phyloP scores from a whole-genome alignment of 345 rosid genomes.

The Salix dunnii region DNA sequence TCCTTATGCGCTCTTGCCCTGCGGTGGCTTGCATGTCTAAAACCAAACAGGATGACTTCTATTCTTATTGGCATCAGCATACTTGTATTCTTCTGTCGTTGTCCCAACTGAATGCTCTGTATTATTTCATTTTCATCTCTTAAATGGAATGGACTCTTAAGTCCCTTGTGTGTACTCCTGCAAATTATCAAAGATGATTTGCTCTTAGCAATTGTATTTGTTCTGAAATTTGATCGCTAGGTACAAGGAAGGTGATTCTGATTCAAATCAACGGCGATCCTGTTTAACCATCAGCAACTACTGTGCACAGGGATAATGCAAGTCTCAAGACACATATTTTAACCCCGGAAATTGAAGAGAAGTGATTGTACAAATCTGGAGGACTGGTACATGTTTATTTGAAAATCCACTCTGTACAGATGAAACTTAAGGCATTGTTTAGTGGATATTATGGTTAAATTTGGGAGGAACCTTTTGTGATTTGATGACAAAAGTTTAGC shows the following conservation, averaged over 20 bases:
- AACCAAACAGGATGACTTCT: not conserved
- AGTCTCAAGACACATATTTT: slow-evolving; percentile 1
- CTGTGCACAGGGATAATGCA: slow-evolving; percentile 94
- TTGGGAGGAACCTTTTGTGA: no score
- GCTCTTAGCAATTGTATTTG: slow-evolving; percentile 4
- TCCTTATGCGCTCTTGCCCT: not conserved
- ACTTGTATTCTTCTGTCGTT: not conserved
- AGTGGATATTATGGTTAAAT: no score
- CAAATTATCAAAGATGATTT: not conserved
- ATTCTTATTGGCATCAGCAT: not conserved
- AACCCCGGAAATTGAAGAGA: not conserved
- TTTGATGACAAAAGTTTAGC: no score
- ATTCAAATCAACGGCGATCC: slow-evolving; percentile 79
- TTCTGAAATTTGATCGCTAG: slow-evolving; percentile 34
- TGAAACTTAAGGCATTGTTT: not conserved
- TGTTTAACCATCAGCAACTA: slow-evolving; percentile 90
- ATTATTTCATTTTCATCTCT: not conserved
- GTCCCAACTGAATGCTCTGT: not conserved
- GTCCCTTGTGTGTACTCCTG: not conserved
- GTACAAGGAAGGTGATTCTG: slow-evolving; percentile 79
- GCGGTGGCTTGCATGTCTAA: not conserved
- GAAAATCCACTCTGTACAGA: not conserved
- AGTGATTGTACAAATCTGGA: not conserved
- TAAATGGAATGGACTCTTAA: not conserved
- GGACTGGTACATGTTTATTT: not conserved